Evolutionary conservation across 2,329 filamentous ascomycete species (phyloP).

Genomic region (Rhexocercosporidium sp.): DNA sequence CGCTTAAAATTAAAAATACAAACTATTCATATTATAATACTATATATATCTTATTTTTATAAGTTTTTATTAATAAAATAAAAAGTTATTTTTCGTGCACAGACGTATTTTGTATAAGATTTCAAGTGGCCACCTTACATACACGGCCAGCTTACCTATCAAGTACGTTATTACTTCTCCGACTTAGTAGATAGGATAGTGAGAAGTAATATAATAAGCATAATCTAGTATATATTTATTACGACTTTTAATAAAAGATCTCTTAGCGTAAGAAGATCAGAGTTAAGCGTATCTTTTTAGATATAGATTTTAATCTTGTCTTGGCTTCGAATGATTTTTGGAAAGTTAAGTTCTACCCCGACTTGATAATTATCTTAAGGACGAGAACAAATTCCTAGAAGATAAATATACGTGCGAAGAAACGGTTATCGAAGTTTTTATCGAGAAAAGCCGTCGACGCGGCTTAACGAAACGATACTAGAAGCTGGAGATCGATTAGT

Average conservation of each 20-base stretch:
- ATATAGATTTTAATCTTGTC: constrained; percentile 33
- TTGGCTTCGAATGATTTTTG: constrained; percentile 36
- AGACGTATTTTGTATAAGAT: no score
- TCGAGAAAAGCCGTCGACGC: background rate
- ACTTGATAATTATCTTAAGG: background rate
- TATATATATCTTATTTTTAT: no score
- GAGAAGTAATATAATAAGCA: constrained; percentile 30
- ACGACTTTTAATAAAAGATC: constrained; percentile 36
- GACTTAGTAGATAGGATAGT: constrained; percentile 27
- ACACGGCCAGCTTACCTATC: no score
- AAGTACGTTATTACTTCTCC: no score
- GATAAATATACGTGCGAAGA: background rate
- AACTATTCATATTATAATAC: no score
- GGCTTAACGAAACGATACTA: constrained; percentile 27
- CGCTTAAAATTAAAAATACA: no score
- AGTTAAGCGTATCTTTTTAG: constrained; percentile 30
- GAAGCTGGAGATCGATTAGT: constrained; percentile 29
- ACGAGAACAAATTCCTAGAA: background rate
- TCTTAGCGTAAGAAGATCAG: constrained; percentile 34
- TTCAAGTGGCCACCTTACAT: no score
- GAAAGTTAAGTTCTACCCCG: constrained; percentile 19
- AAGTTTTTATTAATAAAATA: no score
- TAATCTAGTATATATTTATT: constrained; percentile 29
- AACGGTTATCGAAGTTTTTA: background rate
- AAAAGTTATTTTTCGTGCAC: no score